These are phyloP conservation scores for Colletotrichum sp. DNA, from an alignment of 2,329 filamentous ascomycete species.

Conservation along the genomic window DNA sequence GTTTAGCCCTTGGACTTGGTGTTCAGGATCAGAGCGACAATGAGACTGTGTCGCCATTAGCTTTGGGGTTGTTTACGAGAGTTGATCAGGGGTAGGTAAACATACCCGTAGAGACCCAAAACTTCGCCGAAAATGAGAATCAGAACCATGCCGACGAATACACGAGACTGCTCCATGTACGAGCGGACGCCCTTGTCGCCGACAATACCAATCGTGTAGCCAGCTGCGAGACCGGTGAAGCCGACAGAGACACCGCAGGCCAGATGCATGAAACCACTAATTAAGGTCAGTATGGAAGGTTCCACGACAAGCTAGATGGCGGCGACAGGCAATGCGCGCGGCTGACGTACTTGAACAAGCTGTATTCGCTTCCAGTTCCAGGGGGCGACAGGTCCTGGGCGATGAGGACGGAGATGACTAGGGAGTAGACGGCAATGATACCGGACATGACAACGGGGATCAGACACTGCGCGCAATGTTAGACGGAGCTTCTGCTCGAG, in stretches of 20 bases:
- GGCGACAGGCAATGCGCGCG: background rate
- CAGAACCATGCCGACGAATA: conserved; percentile 98
- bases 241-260: conserved; percentile 90
- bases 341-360: conserved; percentile 75
- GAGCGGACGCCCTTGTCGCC: conserved; percentile 92
- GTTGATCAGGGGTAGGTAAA: background rate
- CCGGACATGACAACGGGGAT: conserved; percentile 97
- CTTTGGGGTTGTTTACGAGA: background rate
- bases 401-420: conserved; percentile 96
- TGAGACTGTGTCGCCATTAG: conserved; percentile 63
- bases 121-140: conserved; percentile 99
- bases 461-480: conserved; percentile 61
- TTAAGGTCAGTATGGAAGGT: conserved; percentile 20
- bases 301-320: background rate
- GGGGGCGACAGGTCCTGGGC: conserved; percentile 85
- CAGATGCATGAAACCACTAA: conserved; percentile 89
- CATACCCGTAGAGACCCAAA: conserved; percentile 92
- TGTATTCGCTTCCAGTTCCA: conserved; percentile 67
- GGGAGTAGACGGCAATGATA: conserved; percentile 97
- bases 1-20: conserved; percentile 74
- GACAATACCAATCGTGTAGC: conserved; percentile 95
- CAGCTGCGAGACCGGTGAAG: conserved; percentile 89
- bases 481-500: background rate
- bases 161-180: conserved; percentile 94
- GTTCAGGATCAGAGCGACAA: conserved; percentile 92